Conservation (phyloP, 345 rosid species). For the Moricandia moricandioides region DNA sequence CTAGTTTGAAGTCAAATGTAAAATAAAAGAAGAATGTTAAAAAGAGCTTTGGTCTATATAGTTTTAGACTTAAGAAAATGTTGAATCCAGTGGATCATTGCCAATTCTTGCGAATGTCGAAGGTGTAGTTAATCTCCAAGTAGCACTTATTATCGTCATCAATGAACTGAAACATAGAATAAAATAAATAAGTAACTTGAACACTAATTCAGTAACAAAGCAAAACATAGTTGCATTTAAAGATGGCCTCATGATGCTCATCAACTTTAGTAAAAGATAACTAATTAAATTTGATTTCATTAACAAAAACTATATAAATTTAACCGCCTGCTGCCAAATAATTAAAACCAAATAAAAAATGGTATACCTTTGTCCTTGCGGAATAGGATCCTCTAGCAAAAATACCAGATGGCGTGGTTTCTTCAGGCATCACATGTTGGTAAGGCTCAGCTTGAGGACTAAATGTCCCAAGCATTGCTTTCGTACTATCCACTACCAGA, state of each 20-base stretch:
- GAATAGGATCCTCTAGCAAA: constrained; percentile 86
- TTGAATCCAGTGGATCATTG: constrained; percentile 20
- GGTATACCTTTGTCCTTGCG: constrained; percentile 68
- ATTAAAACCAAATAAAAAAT: background rate
- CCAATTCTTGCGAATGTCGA: constrained; percentile 84
- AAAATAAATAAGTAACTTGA: background rate
- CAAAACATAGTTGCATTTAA: background rate
- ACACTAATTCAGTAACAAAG: background rate
- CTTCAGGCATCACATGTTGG: constrained; percentile 73
- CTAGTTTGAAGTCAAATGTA: constrained; percentile 21
- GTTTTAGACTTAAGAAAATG: background rate
- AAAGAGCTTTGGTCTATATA: constrained; percentile 25
- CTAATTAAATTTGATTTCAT: background rate
- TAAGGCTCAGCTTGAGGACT: constrained; percentile 90
- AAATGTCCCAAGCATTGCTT: constrained; percentile 92
- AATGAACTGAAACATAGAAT: constrained; percentile 51
- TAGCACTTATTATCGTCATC: constrained; percentile 86
- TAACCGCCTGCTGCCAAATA: background rate
- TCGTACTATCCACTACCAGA: constrained; percentile 67
- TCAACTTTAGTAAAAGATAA: background rate
- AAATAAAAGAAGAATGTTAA: background rate
- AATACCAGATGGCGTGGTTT: constrained; percentile 82
- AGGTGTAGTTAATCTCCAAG: constrained; percentile 84
- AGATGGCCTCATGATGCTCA: background rate
- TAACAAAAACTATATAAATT: background rate